Base-by-base conservation (phyloP, 371 early-diverging fungal genomes). In the Syncephalastrum sp. region DNA sequence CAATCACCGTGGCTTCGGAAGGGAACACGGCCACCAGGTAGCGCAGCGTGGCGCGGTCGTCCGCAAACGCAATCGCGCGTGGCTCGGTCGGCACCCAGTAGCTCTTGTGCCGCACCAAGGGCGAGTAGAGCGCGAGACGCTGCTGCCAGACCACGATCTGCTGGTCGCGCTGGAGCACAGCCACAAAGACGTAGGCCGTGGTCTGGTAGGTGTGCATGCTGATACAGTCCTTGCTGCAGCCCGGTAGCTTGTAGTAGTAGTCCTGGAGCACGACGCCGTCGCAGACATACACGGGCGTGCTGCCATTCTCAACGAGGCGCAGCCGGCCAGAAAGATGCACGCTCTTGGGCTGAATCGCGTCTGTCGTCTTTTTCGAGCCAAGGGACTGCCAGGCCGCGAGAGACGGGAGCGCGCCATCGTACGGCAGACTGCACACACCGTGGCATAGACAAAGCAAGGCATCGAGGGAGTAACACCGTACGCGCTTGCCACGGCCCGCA, bases 51-150 rank as follows among this genome's bases (percentile, higher is more conserved):
- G 59, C 53, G 2, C 79, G 56, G 53, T 78, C 79, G 27, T 78
- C 79, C 14, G 79, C 79, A 66, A 78, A 74, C 0, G 75, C 61
- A 41, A 78, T 59, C 10, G 53, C 53, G 5, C 56, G 64, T 19
- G 79, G 65, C 50, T 75, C 73, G 0, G 64, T 50, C 3, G 79
- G 79, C 7, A 78, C 69, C 79, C 79, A 78, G 51, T 70, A 78
- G 0, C 60, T 71, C 33, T 73, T 72, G 52, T 74, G 57, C 8
- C 68, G 49, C 24, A 54, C 60, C 57, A 74, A 72, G 1, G 67
- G 68, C 14, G 5, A 57, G 12, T 45, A n/a, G 57, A 27, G 66
- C 60, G 15, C 66, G 56, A 29, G 29, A 13, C 57, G 55, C 21
- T 64, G 53, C 43, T 78, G 79, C 79, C 79, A 78, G 1, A 78